phyloP scores from a whole-genome alignment of 805 yeast genomes.

The Cyberlindnera xylosilytica region DNA sequence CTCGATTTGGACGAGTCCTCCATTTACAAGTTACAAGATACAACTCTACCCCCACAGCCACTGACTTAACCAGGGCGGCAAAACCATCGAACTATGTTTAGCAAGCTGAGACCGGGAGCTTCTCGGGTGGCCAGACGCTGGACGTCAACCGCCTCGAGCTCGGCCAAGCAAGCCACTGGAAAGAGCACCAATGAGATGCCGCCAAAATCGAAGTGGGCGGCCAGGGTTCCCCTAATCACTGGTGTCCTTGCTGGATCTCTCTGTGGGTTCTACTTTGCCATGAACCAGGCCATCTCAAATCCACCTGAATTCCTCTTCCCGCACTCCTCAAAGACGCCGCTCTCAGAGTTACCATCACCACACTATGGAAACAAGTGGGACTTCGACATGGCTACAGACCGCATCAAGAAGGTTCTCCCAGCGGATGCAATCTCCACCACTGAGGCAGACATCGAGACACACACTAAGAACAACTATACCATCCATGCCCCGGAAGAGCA shows the following conservation, averaged over 20 bases:
- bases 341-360: slow-evolving; percentile 25
- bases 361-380: slow-evolving; percentile 27
- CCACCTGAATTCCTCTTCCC: slow-evolving; percentile 31
- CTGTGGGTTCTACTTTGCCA: slow-evolving; percentile 25
- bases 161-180: too few species aligned
- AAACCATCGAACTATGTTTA: background rate
- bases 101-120: background rate
- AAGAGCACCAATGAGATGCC: background rate
- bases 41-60: too few species aligned
- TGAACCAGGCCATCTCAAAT: slow-evolving; percentile 21
- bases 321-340: slow-evolving; percentile 23
- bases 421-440: slow-evolving; percentile 26
- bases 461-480: slow-evolving; percentile 46
- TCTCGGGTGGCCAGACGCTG: slow-evolving; percentile 1
- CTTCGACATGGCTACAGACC: slow-evolving; percentile 25
- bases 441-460: slow-evolving; percentile 37
- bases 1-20: background rate
- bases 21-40: background rate
- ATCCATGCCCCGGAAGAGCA: slow-evolving; percentile 50
- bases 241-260: slow-evolving; percentile 21
- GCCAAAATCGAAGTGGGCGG: background rate
- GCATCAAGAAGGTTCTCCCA: slow-evolving; percentile 33
- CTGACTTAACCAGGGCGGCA: too few species aligned
- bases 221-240: slow-evolving; percentile 10
- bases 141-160: slow-evolving; percentile 2